Evolutionary conservation across 768 basidiomycete genomes (phyloP).

Genomic region (Mycena polygramma): DNA sequence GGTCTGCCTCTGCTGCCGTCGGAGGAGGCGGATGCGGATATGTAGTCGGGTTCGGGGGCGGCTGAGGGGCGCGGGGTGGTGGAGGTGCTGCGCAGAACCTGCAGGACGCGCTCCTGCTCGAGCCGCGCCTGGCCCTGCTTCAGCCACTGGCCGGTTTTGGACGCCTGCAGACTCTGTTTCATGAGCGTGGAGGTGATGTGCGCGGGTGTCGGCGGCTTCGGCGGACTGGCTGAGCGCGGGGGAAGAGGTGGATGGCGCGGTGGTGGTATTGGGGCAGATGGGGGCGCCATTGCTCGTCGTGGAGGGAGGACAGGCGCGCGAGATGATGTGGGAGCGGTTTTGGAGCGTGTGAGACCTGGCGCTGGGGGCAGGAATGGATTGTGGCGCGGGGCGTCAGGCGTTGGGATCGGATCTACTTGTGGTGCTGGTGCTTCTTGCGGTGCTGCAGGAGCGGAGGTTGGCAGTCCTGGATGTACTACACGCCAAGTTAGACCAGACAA

Average conservation of each 20-base stretch:
- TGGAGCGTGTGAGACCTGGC: slow-evolving; percentile 31
- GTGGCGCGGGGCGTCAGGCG: too few species aligned
- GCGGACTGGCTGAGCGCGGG: slow-evolving; percentile 40
- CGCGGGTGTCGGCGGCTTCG: slow-evolving; percentile 43
- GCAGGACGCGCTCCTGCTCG: slow-evolving; percentile 77
- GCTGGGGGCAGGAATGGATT: slow-evolving; percentile 29
- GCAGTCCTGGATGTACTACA: slow-evolving; percentile 39
- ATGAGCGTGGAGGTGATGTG: slow-evolving; percentile 77
- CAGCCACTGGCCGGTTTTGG: slow-evolving; percentile 76
- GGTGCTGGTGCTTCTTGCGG: too few species aligned
- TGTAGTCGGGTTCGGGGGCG: slow-evolving; percentile 14
- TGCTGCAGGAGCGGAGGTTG: slow-evolving; percentile 37
- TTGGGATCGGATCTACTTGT: too few species aligned
- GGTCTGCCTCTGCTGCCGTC: slow-evolving; percentile 33
- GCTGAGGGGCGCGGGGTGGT: slow-evolving; percentile 28
- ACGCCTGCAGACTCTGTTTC: slow-evolving; percentile 80
- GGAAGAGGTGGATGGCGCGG: slow-evolving; percentile 46
- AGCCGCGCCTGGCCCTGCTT: slow-evolving; percentile 77
- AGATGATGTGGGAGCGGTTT: slow-evolving; percentile 22
- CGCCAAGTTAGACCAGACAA: slow-evolving; percentile 5
- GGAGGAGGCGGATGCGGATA: slow-evolving; percentile 23
- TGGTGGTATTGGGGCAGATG: slow-evolving; percentile 40
- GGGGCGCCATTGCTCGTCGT: slow-evolving; percentile 34
- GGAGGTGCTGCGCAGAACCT: slow-evolving; percentile 77
- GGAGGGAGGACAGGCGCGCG: slow-evolving; percentile 35